These are phyloP conservation scores for Aphanoascus verrucosus DNA, from an alignment of 2,329 filamentous ascomycete species.

Conservation along the genomic window DNA sequence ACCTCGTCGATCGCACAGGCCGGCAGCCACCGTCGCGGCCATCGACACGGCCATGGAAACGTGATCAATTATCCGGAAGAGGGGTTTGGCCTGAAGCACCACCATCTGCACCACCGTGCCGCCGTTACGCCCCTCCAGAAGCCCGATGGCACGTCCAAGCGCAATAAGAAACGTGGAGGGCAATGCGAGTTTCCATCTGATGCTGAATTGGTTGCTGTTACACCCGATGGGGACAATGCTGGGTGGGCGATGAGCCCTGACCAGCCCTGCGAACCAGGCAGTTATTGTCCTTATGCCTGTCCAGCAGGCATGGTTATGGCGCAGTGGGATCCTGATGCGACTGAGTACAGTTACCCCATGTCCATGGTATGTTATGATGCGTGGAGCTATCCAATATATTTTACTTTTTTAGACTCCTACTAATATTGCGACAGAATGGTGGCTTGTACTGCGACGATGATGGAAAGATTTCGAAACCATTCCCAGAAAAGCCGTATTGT, in stretches of 20 bases:
- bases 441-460: constrained; percentile 60
- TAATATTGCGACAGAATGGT: constrained; percentile 47
- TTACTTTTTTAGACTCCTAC: not conserved
- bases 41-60: not conserved
- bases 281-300: constrained; percentile 68
- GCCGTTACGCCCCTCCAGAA: not conserved
- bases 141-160: not conserved
- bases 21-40: constrained; percentile 20
- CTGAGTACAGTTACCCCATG: constrained; percentile 53
- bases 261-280: constrained; percentile 54
- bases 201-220: constrained; percentile 56
- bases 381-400: not conserved
- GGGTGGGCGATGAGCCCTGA: constrained; percentile 76
- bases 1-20: constrained; percentile 23
- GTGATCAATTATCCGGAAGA: not conserved
- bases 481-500: constrained; percentile 57
- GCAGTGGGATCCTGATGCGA: constrained; percentile 65
- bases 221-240: constrained; percentile 52
- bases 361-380: constrained; percentile 52
- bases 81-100: constrained; percentile 9
- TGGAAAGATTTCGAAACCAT: constrained; percentile 59
- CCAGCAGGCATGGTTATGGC: constrained; percentile 64
- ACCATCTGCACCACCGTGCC: constrained; percentile 8
- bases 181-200: constrained; percentile 57
- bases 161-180: constrained; percentile 42